Conservation (phyloP, 768 basidiomycete species). For the Leucosporidium yakuticum region DNA sequence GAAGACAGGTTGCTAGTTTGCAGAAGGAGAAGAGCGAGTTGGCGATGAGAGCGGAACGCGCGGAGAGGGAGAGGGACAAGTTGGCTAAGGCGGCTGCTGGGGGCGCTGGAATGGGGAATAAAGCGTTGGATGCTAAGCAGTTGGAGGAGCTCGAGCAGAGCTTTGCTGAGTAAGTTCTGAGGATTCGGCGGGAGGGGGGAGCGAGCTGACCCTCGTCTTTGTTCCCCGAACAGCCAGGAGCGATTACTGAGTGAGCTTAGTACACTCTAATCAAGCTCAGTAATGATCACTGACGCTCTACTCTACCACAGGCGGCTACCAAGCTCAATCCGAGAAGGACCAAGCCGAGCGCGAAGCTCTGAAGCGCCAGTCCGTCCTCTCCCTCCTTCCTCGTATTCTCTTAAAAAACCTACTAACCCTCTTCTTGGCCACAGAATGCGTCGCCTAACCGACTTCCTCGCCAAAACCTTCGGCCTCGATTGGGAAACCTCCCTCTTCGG, state of each 20-base stretch:
- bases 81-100: no score
- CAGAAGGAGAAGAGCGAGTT: slow-evolving; percentile 11
- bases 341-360: slow-evolving; percentile 2
- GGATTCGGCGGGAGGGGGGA: background rate
- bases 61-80: background rate
- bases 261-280: background rate
- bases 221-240: no score
- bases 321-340: background rate
- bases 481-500: background rate
- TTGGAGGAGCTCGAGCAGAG: background rate
- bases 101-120: background rate
- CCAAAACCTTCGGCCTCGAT: background rate
- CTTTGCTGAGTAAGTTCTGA: background rate
- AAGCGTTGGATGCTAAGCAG: slow-evolving; percentile 11
- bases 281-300: background rate
- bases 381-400: background rate
- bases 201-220: background rate
- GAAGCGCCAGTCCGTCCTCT: background rate
- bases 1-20: background rate
- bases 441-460: background rate
- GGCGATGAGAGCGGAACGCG: background rate
- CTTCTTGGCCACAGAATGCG: background rate
- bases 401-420: background rate
- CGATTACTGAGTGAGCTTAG: no score
- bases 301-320: background rate